These are phyloP conservation scores for Venturia pyrina DNA, from an alignment of 2,329 filamentous ascomycete genomes.

Conservation along the genomic window DNA sequence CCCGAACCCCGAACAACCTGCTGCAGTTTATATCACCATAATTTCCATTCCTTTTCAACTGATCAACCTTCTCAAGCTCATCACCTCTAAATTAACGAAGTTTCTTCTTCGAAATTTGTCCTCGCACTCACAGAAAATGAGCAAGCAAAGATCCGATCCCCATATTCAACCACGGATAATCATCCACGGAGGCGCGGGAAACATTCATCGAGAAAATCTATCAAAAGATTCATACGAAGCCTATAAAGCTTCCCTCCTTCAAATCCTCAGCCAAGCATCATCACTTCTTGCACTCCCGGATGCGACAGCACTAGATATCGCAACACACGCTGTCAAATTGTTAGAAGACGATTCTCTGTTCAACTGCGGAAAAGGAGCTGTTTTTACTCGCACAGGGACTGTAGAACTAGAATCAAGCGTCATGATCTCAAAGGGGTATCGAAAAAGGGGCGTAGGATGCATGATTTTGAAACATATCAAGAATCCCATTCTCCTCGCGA, in stretches of 20 bases:
- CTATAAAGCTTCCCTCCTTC: conserved; percentile 29
- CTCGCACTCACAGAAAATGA: neutral
- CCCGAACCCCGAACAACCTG: too few relatives aligned
- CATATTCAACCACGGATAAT: conserved; percentile 32
- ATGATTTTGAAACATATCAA: conserved; percentile 64
- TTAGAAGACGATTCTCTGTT: conserved; percentile 76
- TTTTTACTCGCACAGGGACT: conserved; percentile 73
- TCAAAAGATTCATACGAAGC: conserved; percentile 24
- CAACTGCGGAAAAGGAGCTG: conserved; percentile 74
- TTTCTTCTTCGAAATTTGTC: neutral
- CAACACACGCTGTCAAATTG: conserved; percentile 62
- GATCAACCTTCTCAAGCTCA: neutral
- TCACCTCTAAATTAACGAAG: neutral
- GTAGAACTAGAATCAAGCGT: conserved; percentile 82
- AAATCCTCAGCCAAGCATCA: conserved; percentile 23
- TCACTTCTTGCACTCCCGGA: conserved; percentile 21
- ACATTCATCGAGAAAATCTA: conserved; percentile 33
- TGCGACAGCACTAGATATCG: conserved; percentile 59
- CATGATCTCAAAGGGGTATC: conserved; percentile 64
- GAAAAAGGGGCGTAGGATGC: conserved; percentile 70
- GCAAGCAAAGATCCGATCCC: neutral
- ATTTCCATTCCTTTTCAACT: too few relatives aligned
- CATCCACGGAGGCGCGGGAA: conserved; percentile 39
- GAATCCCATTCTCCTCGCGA: conserved; percentile 68
- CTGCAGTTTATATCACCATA: too few relatives aligned